Conservation (phyloP, 139 green algal genomes). For the Nannochloris sp. region DNA sequence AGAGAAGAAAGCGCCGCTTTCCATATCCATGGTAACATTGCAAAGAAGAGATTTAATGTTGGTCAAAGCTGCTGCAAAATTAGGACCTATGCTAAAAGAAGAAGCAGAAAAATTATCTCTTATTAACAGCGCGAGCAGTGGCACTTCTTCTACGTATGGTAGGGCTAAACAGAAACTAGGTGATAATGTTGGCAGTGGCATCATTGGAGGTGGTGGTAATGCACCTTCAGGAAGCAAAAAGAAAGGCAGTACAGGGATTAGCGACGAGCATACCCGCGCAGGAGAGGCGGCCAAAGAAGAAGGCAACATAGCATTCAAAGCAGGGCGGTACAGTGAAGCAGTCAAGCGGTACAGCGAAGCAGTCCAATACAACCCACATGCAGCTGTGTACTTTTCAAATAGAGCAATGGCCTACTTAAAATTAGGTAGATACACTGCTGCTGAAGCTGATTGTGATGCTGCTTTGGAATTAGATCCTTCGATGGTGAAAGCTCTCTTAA, state of each 20-base stretch:
- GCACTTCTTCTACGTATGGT: no score
- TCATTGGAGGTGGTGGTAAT: neutral
- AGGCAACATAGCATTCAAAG: constrained; percentile 35
- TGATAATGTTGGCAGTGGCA: neutral
- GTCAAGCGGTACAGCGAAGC: constrained; percentile 31
- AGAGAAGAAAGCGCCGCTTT: no score
- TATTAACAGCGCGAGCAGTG: neutral
- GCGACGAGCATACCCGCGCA: neutral
- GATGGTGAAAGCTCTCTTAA: constrained; percentile 39
- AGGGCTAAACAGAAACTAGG: no score
- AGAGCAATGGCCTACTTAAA: constrained; percentile 39
- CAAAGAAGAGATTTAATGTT: constrained; percentile 30
- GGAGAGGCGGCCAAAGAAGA: constrained; percentile 22
- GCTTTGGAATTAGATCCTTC: constrained; percentile 34
- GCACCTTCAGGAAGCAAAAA: neutral
- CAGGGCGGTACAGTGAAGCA: constrained; percentile 28
- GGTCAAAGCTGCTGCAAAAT: constrained; percentile 19
- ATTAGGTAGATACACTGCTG: constrained; percentile 17
- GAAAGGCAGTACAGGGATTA: neutral
- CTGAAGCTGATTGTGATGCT: constrained; percentile 35
- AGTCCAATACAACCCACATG: constrained; percentile 14
- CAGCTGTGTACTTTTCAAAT: constrained; percentile 42
- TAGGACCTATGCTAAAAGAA: constrained; percentile 26
- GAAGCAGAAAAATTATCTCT: neutral
- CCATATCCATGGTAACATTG: constrained; percentile 28